These are phyloP conservation scores for Trichoderma sp. DNA, from an alignment of 2,329 filamentous ascomycete species.

Conservation along the genomic window DNA sequence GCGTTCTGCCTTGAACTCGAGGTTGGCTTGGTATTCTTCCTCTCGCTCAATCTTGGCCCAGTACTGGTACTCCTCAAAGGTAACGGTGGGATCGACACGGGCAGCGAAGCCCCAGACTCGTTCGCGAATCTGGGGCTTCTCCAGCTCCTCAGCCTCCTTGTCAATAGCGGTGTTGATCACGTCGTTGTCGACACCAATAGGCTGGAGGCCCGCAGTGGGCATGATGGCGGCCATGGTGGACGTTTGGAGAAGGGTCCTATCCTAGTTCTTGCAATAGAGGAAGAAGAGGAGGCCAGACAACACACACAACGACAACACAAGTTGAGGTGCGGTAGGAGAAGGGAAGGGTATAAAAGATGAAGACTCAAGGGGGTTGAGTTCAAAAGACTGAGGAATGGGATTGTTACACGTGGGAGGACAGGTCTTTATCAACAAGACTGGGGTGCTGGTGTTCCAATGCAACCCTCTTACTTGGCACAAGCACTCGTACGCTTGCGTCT, in stretches of 20 bases:
- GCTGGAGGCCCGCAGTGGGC: constrained; percentile 11
- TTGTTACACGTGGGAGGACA: constrained; percentile 14
- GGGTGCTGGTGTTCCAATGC: constrained; percentile 6
- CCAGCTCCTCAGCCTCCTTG: constrained; percentile 1
- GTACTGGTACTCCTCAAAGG: constrained; percentile 13
- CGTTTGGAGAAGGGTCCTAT: not conserved
- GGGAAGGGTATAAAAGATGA: not conserved
- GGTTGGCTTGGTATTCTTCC: constrained; percentile 9
- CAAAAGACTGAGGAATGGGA: not conserved
- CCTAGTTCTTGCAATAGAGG: not conserved
- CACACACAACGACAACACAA: constrained; percentile 1
- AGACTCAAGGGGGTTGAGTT: not conserved
- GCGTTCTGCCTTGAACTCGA: constrained; percentile 8
- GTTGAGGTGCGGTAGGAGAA: not conserved
- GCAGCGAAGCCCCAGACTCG: constrained; percentile 13
- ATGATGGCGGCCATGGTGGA: not conserved
- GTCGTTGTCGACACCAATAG: not conserved
- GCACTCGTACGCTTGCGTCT: not conserved
- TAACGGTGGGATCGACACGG: constrained; percentile 11
- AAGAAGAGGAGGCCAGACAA: not conserved
- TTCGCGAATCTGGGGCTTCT: constrained; percentile 12
- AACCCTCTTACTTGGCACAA: constrained; percentile 10
- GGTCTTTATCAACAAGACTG: constrained; percentile 15
- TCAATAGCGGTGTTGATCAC: constrained; percentile 1
- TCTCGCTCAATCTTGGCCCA: constrained; percentile 16